Conservation (phyloP, 768 basidiomycete species). For the Lactarius tabidus region DNA sequence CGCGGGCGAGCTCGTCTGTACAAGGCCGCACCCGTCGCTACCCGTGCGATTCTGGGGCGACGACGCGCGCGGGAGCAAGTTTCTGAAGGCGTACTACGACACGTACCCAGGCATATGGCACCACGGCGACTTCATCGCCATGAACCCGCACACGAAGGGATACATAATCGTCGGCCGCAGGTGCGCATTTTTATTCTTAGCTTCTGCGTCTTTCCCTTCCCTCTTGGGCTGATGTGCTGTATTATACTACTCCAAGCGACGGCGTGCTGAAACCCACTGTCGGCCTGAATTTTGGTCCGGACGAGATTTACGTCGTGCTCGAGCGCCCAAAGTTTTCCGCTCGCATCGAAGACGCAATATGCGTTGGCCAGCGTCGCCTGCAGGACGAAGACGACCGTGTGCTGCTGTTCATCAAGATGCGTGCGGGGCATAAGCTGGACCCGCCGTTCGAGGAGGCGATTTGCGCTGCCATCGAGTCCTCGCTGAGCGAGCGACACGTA, state of each 20-base stretch:
- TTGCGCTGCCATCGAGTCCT: conserved; percentile 50
- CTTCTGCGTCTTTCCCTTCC: too few relatives aligned
- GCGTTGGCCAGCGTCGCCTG: conserved; percentile 58
- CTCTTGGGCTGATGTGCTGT: conserved; percentile 5
- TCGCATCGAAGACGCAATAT: conserved; percentile 62
- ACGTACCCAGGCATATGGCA: conserved; percentile 64
- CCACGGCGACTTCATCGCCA: conserved; percentile 65
- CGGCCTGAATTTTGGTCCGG: conserved; percentile 78
- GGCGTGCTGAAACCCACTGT: conserved; percentile 75
- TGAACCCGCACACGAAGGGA: conserved; percentile 50
- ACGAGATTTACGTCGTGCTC: conserved; percentile 71
- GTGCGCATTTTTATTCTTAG: too few relatives aligned
- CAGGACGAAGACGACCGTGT: conserved; percentile 70
- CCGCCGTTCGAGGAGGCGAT: conserved; percentile 45
- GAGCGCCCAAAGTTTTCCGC: conserved; percentile 44
- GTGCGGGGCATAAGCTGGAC: conserved; percentile 43
- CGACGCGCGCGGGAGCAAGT: conserved; percentile 46
- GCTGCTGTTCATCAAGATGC: conserved; percentile 70
- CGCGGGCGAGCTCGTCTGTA: conserved; percentile 65
- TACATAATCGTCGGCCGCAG: conserved; percentile 58
- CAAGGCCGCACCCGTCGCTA: conserved; percentile 64
- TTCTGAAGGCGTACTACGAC: conserved; percentile 60
- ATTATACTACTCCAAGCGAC: conserved; percentile 45
- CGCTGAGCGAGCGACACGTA: conserved; percentile 70
- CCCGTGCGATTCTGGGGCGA: conserved; percentile 70